Evolutionary conservation across 2,329 filamentous ascomycete species (phyloP), one percentile per base, ranked within the genome.

Genomic region (Exophiala bonariae): DNA sequence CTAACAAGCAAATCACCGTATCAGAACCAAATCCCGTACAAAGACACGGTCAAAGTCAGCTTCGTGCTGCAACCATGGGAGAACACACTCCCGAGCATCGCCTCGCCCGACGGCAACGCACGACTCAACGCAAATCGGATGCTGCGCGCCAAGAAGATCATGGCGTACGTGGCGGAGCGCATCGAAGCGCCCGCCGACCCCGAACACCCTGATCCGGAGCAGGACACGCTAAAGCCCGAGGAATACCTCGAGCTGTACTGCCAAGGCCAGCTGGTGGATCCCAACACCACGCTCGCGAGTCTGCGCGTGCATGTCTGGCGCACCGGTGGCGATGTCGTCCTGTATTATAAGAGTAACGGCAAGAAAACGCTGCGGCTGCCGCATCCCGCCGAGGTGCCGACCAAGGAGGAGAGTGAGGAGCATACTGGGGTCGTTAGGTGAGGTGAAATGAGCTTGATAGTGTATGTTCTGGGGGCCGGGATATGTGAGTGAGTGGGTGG

Each of bases 221-320:
- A 13, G 10, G 22, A 37, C 3, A 8, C 73, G 81, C 42, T 95
- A 62, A 85, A 80, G 60, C 88, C 92, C 1, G 92, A 97, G 64
- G 89, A 97, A 63, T 96, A 96, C 69, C 73, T 99, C 23, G 93
- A 99, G 65, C 73, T 99, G 40, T 95, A 95, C 66, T 97, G 93
- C 68, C 91, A 96, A 63, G 87, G 31, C 52, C 84, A 79, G 64
- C 62, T 41, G 43, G 75, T 97, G 19, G 81, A 86, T 2, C 82
- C 85, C 5, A 86, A 85, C 23, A 96, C 96, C 86, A 97, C 87
- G 28, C 80, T 99, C n/a, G 89, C 90, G 3, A 96, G 91, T 1
- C 83, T 99, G 34, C 85, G 92, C 23, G 86, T 90, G 2, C 90
- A 96, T 63, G 77, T 97, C 44, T 99, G 93, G 93, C 89, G 95